These are phyloP conservation scores for Chlorella vulgaris DNA, from an alignment of 139 green algal species.

Conservation along the genomic window DNA sequence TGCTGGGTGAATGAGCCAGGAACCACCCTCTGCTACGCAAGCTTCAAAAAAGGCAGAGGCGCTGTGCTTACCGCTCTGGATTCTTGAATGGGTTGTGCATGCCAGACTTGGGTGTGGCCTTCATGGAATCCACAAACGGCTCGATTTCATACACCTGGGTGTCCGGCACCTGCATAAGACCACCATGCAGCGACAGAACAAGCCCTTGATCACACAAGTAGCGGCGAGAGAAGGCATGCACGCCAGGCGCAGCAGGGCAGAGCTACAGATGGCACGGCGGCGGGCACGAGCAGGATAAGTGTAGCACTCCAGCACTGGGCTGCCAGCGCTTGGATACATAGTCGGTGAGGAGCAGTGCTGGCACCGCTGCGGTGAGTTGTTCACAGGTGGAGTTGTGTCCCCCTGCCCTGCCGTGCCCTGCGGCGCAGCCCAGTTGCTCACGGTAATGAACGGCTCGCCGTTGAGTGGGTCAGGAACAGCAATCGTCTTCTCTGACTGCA, in stretches of 20 bases:
- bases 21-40: no score
- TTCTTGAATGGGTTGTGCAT: slow-evolving; percentile 96
- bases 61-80: slow-evolving; percentile 70
- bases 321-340: no score
- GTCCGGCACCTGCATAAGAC: slow-evolving; percentile 57
- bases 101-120: slow-evolving; percentile 79
- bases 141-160: slow-evolving; percentile 66
- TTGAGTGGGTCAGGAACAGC: slow-evolving; percentile 81
- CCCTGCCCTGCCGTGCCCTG: no score
- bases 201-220: background rate
- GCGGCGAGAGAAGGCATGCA: background rate
- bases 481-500: slow-evolving; percentile 45
- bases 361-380: no score
- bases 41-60: no score
- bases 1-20: no score
- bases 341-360: no score
- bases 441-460: slow-evolving; percentile 74
- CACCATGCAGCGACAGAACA: background rate
- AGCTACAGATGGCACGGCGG: no score
- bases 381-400: no score
- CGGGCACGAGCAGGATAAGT: no score
- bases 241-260: background rate
- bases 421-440: background rate
- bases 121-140: slow-evolving; percentile 81
- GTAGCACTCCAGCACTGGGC: no score